These are phyloP conservation scores for Candida lessepsii DNA, from an alignment of 805 yeast genomes.

Conservation along the genomic window DNA sequence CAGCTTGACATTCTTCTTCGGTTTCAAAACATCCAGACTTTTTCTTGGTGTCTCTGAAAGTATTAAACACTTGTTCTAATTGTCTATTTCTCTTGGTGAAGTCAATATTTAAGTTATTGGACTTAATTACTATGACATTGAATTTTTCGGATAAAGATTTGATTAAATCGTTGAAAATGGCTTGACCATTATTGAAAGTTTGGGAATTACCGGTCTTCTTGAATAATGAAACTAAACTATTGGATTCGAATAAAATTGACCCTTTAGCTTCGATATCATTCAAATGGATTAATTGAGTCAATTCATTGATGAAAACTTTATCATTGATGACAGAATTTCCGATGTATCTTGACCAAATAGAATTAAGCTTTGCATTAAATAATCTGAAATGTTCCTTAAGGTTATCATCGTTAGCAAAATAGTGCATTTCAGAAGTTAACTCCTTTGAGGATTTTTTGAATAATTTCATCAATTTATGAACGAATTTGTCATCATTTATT, in stretches of 20 bases:
- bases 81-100: constrained; percentile 7
- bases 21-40: constrained; percentile 33
- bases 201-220: constrained; percentile 44
- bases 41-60: constrained; percentile 8
- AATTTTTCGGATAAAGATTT: constrained; percentile 12
- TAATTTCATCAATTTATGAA: constrained; percentile 2
- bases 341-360: constrained; percentile 10
- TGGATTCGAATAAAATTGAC: constrained; percentile 37
- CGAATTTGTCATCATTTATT: constrained; percentile 3
- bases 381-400: constrained; percentile 10
- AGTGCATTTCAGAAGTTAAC: constrained; percentile 13
- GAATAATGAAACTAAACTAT: constrained; percentile 43
- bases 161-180: constrained; percentile 32
- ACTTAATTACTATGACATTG: constrained; percentile 5
- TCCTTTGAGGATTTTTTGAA: constrained; percentile 2
- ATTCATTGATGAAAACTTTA: constrained; percentile 46
- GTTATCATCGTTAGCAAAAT: constrained; percentile 4
- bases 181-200: constrained; percentile 40
- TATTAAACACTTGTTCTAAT: constrained; percentile 2
- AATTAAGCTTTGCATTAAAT: constrained; percentile 7
- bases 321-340: constrained; percentile 33
- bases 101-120: constrained; percentile 7
- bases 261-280: constrained; percentile 22
- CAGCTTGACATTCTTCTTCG: constrained; percentile 46
- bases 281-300: constrained; percentile 47